Conservation (phyloP, 169 alveolate genomes). For the Plasmodium gaboni region DNA sequence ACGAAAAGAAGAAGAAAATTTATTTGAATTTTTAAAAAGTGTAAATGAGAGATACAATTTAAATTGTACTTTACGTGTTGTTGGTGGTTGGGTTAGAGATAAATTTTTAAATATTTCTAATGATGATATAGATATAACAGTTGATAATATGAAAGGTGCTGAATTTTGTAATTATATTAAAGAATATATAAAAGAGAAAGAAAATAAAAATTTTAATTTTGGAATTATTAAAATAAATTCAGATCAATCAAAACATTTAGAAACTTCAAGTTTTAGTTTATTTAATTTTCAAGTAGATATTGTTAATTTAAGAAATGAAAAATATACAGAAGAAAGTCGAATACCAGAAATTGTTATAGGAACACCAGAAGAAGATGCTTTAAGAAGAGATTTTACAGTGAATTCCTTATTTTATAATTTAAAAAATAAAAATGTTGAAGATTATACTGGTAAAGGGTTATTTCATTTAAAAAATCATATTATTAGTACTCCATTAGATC, state of each 20-base stretch:
- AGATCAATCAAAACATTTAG: constrained; percentile 97
- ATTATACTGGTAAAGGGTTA: constrained; percentile 94
- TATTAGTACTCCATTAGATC: constrained; percentile 95
- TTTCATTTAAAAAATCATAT: constrained; percentile 92
- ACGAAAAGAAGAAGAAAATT: constrained; percentile 38
- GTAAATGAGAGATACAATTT: constrained; percentile 49
- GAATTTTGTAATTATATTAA: constrained; percentile 83
- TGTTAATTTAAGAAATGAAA: constrained; percentile 97
- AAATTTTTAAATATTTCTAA: constrained; percentile 87
- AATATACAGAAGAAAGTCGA: constrained; percentile 93
- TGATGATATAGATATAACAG: constrained; percentile 98
- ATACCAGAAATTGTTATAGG: constrained; percentile 95
- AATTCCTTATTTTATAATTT: constrained; percentile 97
- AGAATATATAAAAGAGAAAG: constrained; percentile 82
- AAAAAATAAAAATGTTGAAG: constrained; percentile 94
- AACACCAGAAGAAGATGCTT: constrained; percentile 97
- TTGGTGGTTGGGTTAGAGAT: constrained; percentile 99
- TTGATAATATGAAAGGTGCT: constrained; percentile 96
- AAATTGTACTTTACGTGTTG: constrained; percentile 91
- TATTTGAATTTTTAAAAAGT: constrained; percentile 39
- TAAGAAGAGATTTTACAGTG: constrained; percentile 98
- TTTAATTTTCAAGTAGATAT: constrained; percentile 94
- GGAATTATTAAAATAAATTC: constrained; percentile 96
- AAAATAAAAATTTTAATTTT: constrained; percentile 84
- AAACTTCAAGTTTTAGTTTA: constrained; percentile 95